A percentile compares a stretch with the other conserved stretches of the same genome.
Evolutionary conservation across 1,139 yeast genomes (phyloP).

Genomic region (Scheffersomyces cryptocercus): DNA sequence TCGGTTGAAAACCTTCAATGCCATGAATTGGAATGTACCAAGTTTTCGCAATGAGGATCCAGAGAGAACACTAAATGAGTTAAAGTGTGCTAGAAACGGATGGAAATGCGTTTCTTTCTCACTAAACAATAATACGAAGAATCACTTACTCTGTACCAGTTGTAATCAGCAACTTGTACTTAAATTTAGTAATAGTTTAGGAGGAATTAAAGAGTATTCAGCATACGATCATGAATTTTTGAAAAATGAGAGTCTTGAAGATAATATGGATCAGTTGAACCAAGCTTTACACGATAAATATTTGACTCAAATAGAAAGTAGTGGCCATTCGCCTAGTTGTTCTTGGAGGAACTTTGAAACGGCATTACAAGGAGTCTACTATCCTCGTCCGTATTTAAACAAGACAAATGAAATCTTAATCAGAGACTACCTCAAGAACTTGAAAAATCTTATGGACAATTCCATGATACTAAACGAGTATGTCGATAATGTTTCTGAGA

Average conservation of each 20-base stretch:
- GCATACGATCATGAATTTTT: not conserved
- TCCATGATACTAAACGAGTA: conserved; percentile 18
- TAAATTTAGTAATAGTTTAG: conserved; percentile 17
- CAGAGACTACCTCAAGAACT: conserved; percentile 26
- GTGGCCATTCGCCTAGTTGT: conserved; percentile 34
- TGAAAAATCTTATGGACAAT: conserved; percentile 33
- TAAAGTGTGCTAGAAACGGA: conserved; percentile 42
- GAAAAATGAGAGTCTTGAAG: not conserved
- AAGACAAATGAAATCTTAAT: conserved; percentile 31
- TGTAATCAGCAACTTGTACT: conserved; percentile 34
- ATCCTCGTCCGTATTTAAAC: conserved; percentile 35
- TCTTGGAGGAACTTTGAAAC: conserved; percentile 42
- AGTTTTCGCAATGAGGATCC: conserved; percentile 4
- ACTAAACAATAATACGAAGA: conserved; percentile 22
- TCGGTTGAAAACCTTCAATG: conserved; percentile 31
- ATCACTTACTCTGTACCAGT: conserved; percentile 35
- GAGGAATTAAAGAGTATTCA: conserved; percentile 2
- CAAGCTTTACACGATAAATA: conserved; percentile 25
- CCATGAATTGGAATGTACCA: conserved; percentile 40
- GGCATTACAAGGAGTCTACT: conserved; percentile 36
- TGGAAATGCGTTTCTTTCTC: conserved; percentile 41
- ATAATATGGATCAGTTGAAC: conserved; percentile 22
- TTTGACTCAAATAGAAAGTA: conserved; percentile 19
- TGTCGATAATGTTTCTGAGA: conserved; percentile 10
- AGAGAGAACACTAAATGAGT: conserved; percentile 24